Base-by-base conservation (phyloP, 352 stramenopile genomes). In the Pythium oligandrum region DNA sequence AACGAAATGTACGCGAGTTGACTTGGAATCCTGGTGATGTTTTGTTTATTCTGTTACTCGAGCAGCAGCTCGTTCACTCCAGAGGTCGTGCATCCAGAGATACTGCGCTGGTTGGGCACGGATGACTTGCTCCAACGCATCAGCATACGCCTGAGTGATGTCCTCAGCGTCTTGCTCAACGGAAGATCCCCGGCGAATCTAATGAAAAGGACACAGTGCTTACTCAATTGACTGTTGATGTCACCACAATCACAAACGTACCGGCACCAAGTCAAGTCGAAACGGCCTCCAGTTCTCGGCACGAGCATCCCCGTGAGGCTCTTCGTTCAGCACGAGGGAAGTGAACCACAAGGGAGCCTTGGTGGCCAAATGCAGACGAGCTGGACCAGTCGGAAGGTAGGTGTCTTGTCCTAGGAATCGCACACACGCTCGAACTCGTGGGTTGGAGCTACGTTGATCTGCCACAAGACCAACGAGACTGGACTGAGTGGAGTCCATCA, bases 61-160 rank as follows among this genome's bases (percentile, higher is more conserved):
- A 8, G 38, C 38, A 8, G 26, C 12, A 6, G 46, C 48, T 1
- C 37, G 40, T 3, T 59, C 26, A 3, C 26, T 64, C 71, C 74
- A 85, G 11, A 85, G 59, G 44, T 83, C 57, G 47, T 82, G 73
- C 40, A 83, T 70, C 75, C 74, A 85, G 10, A 83, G 53, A 39
- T 86, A 83, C 55, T 86, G 75, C 40, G 53, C 64, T 2, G 73
- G 64, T 32, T 72, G 44, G 7, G 60, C 40, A 2, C 35, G 46
- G 4, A 83, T 57, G 5, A 74, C 36, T 12, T 62, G 52, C 38
- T 80, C 72, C 40, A 86, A 53, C 36, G 63, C 52, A 1, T 32
- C 42, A 0, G 75, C 73, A 50, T 78, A 86, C 36, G 48, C 63
- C 48, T 82, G 68, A 10, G 64, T 75, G 35, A 82, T 42, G 5